phyloP scores from a whole-genome alignment of 495 filamentous ascomycete species.

The Penicillium daleae region DNA sequence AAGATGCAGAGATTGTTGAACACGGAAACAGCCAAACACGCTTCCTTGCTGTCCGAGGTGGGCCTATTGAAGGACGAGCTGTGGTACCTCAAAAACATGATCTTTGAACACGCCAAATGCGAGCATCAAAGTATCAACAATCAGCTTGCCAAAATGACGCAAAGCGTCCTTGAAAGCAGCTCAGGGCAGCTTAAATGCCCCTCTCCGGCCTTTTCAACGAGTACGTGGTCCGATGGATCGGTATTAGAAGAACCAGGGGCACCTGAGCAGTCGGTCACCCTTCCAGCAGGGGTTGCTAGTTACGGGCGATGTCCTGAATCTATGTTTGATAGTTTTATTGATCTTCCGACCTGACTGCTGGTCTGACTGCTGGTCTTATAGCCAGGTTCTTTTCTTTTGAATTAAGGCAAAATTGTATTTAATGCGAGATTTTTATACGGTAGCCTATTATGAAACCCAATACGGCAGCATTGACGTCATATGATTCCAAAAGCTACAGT shows the following conservation, averaged over 20 bases:
- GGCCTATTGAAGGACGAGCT: constrained; percentile 25
- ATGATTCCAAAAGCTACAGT: neutral
- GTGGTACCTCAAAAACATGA: constrained; percentile 30
- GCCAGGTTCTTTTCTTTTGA: neutral
- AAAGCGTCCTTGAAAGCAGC: constrained; percentile 9
- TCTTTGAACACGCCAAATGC: constrained; percentile 31
- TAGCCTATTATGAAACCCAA: too few species aligned
- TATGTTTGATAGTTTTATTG: constrained; percentile 25
- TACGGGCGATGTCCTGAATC: constrained; percentile 12
- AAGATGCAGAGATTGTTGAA: constrained; percentile 21
- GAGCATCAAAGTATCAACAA: constrained; percentile 27
- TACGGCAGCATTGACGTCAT: constrained; percentile 11
- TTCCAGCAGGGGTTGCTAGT: neutral
- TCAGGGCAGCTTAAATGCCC: constrained; percentile 2
- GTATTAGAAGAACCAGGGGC: constrained; percentile 1
- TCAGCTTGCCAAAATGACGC: constrained; percentile 24
- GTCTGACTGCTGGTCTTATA: neutral
- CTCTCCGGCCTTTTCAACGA: constrained; percentile 16
- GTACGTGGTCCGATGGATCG: constrained; percentile 24
- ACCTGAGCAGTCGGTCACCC: neutral
- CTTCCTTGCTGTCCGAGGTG: constrained; percentile 22
- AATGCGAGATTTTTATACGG: neutral
- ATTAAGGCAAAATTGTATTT: neutral
- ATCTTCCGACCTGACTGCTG: constrained; percentile 3
- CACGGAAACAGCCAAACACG: constrained; percentile 26